phyloP scores from a whole-genome alignment of 257 asterid genomes.

The Thymus quinquecostatus region DNA sequence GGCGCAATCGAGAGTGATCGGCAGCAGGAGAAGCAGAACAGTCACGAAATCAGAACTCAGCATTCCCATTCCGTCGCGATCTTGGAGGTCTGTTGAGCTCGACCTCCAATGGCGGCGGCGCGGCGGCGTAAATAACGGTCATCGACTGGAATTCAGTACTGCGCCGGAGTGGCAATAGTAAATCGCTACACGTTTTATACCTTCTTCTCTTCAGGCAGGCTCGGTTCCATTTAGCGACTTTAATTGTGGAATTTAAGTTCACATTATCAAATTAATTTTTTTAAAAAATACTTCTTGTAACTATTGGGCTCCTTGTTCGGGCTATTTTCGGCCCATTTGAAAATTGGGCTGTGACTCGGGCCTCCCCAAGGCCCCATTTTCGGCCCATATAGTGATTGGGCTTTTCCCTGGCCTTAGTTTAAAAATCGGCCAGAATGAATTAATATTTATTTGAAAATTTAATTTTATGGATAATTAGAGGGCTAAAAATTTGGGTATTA shows the following conservation, averaged over 20 bases:
- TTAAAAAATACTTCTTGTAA: too few species aligned
- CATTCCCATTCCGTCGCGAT: slow-evolving; percentile 44
- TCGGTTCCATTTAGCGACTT: too few species aligned
- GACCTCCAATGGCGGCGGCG: background rate
- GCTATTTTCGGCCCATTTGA: too few species aligned
- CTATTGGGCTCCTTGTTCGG: too few species aligned
- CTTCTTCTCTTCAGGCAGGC: too few species aligned
- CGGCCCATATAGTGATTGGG: too few species aligned
- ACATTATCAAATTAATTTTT: too few species aligned
- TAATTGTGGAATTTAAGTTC: too few species aligned
- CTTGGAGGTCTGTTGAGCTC: slow-evolving; percentile 11
- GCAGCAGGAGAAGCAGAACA: slow-evolving; percentile 34
- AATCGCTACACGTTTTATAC: background rate
- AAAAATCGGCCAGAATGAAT: background rate
- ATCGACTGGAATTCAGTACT: slow-evolving; percentile 19
- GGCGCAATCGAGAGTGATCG: slow-evolving; percentile 35
- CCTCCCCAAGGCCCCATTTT: too few species aligned
- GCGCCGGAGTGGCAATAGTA: slow-evolving; percentile 23
- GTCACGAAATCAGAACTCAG: slow-evolving; percentile 31
- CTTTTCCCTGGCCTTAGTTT: background rate
- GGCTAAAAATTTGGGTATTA: background rate
- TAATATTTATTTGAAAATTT: background rate
- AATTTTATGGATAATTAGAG: too few species aligned
- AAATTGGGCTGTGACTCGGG: too few species aligned
- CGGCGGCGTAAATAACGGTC: slow-evolving; percentile 29